Percentiles rank a stretch among this genome's conserved stretches.
phyloP scores from a whole-genome alignment of 2,329 filamentous ascomycete species.

The Ascochyta viciae-villosae region DNA sequence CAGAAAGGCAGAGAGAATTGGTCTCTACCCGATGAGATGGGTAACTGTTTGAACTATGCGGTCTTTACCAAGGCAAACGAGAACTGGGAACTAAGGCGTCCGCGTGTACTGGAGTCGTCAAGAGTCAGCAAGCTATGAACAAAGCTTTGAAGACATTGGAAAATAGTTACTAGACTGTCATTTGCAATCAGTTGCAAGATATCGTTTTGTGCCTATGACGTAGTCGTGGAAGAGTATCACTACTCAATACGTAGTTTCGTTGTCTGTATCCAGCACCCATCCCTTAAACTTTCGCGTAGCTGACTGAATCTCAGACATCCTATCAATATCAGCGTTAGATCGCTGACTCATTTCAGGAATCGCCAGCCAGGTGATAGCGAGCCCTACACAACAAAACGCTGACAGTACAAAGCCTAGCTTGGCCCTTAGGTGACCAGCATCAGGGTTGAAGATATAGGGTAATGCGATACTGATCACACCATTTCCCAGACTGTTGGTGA shows the following conservation, averaged over 20 bases:
- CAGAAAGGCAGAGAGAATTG: slow-evolving; percentile 1
- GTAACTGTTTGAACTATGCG: slow-evolving; percentile 15
- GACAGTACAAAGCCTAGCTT: background rate
- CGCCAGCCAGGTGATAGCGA: background rate
- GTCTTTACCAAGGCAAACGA: slow-evolving; percentile 12
- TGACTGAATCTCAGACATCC: background rate
- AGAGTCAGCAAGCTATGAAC: background rate
- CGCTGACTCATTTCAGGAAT: background rate
- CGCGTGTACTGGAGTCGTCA: background rate
- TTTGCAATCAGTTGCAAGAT: too few relatives aligned
- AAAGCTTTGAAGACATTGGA: background rate
- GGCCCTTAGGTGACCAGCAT: background rate
- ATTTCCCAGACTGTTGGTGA: background rate
- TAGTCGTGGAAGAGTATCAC: too few relatives aligned
- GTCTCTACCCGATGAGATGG: slow-evolving; percentile 14
- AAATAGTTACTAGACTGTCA: background rate
- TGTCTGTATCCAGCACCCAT: too few relatives aligned
- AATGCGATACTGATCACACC: background rate
- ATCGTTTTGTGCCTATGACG: too few relatives aligned
- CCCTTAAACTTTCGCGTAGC: too few relatives aligned
- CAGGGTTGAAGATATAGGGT: background rate
- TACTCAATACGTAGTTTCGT: too few relatives aligned
- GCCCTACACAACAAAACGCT: background rate
- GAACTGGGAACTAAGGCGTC: background rate
- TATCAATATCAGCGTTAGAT: background rate